A percentile compares a stretch with the other conserved stretches of the same genome.
Conservation (phyloP, 2,329 filamentous ascomycete species). For the Beauveria brongniartii region DNA sequence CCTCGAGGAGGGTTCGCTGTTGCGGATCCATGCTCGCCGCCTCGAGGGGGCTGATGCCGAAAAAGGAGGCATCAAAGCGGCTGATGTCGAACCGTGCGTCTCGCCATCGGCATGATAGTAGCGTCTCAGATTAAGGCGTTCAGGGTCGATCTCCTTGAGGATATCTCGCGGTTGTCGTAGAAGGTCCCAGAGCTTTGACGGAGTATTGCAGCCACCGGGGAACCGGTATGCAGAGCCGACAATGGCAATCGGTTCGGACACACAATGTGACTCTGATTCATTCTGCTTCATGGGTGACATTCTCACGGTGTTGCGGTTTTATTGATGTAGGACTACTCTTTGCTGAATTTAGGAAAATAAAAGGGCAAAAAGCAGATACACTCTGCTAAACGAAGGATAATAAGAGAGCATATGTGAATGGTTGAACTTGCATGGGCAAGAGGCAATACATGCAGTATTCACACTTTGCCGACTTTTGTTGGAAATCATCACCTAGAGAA, state of each 20-base stretch:
- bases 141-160: background rate
- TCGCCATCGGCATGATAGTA: slow-evolving; percentile 9
- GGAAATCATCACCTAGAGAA: too few relatives aligned
- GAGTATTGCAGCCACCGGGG: slow-evolving; percentile 25
- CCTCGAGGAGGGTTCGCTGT: slow-evolving; percentile 24
- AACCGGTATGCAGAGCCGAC: slow-evolving; percentile 32
- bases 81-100: slow-evolving; percentile 13
- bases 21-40: slow-evolving; percentile 28
- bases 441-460: too few relatives aligned
- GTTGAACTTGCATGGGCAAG: too few relatives aligned
- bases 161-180: slow-evolving; percentile 20
- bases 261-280: too few relatives aligned
- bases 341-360: too few relatives aligned
- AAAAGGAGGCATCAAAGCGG: slow-evolving; percentile 37
- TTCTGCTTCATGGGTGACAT: too few relatives aligned
- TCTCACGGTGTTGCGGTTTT: too few relatives aligned
- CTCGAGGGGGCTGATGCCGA: slow-evolving; percentile 36
- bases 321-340: too few relatives aligned
- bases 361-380: too few relatives aligned
- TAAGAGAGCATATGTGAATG: too few relatives aligned
- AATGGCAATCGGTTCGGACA: slow-evolving; percentile 31
- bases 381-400: too few relatives aligned
- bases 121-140: background rate
- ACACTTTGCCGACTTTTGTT: too few relatives aligned
- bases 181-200: slow-evolving; percentile 29